Percentiles rank a stretch among this genome's conserved stretches.
Conservation (phyloP, 768 basidiomycete genomes). For the Mycena epipterygia region DNA sequence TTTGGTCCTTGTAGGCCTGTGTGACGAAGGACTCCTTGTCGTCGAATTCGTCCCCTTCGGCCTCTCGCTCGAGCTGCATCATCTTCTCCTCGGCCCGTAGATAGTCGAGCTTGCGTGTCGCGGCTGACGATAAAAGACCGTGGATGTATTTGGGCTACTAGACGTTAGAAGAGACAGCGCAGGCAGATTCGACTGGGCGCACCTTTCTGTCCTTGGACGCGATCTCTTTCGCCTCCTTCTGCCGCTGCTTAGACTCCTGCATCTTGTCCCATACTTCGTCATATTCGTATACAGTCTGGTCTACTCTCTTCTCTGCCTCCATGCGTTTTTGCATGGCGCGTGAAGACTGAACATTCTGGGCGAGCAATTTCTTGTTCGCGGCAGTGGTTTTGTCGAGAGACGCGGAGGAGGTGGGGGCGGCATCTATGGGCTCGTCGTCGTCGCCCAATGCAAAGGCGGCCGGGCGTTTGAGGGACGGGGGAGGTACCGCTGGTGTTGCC, state of each 20-base stretch:
- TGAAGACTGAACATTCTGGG: conserved; percentile 72
- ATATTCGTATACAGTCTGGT: conserved; percentile 91
- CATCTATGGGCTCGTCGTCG: conserved; percentile 72
- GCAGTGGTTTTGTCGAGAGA: conserved; percentile 52
- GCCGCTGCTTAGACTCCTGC: conserved; percentile 85
- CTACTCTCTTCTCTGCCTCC: conserved; percentile 83
- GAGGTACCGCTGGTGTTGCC: conserved; percentile 59
- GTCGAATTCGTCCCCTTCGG: conserved; percentile 92
- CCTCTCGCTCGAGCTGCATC: conserved; percentile 92
- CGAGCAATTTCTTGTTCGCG: conserved; percentile 67
- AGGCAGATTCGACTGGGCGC: conserved; percentile 40
- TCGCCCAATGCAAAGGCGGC: conserved; percentile 74
- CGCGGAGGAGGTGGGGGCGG: conserved; percentile 59
- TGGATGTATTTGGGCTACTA: conserved; percentile 93
- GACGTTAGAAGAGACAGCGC: neutral
- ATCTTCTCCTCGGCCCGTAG: conserved; percentile 98
- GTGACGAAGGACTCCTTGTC: conserved; percentile 99
- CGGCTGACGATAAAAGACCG: conserved; percentile 81
- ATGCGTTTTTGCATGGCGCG: conserved; percentile 79
- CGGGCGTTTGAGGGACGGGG: conserved; percentile 66
- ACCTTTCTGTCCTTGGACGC: conserved; percentile 87
- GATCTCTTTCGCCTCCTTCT: conserved; percentile 82
- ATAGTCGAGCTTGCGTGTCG: conserved; percentile 90
- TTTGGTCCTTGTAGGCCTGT: conserved; percentile 96
- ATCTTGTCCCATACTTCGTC: conserved; percentile 98